These are phyloP conservation scores for Trichoderma afroharzianum DNA, from an alignment of 2,329 filamentous ascomycete species.

Conservation along the genomic window DNA sequence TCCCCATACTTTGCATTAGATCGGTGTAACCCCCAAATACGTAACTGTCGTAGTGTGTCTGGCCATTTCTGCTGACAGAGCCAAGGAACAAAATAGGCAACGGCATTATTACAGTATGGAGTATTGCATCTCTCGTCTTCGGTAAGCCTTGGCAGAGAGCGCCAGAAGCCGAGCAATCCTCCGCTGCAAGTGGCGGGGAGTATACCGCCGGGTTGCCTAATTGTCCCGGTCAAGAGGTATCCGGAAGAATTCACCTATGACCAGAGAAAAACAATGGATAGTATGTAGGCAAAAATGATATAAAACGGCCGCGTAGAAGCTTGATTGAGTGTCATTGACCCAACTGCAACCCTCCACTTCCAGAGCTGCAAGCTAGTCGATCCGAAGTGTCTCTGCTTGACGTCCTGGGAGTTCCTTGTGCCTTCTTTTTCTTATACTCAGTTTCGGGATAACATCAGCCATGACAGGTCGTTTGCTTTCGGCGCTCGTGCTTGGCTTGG, in stretches of 20 bases:
- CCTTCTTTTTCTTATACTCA: neutral
- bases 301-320: neutral
- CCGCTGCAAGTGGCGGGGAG: neutral
- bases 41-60: neutral
- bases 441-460: neutral
- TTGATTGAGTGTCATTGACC: neutral
- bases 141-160: neutral
- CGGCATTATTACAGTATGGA: neutral
- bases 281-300: neutral
- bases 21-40: neutral
- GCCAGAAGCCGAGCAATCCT: neutral
- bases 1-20: slow-evolving; percentile 8
- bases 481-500: slow-evolving; percentile 10
- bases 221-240: neutral
- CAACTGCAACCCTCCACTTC: neutral
- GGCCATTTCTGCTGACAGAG: neutral
- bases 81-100: neutral
- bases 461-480: slow-evolving; percentile 4
- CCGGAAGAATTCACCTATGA: neutral
- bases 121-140: neutral
- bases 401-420: neutral
- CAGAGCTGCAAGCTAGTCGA: neutral
- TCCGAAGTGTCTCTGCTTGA: neutral
- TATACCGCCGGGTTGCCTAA: neutral
- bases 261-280: neutral